Evolutionary conservation across 2,329 filamentous ascomycete species (phyloP).

Genomic region (Pseudocercospora fijiensis): DNA sequence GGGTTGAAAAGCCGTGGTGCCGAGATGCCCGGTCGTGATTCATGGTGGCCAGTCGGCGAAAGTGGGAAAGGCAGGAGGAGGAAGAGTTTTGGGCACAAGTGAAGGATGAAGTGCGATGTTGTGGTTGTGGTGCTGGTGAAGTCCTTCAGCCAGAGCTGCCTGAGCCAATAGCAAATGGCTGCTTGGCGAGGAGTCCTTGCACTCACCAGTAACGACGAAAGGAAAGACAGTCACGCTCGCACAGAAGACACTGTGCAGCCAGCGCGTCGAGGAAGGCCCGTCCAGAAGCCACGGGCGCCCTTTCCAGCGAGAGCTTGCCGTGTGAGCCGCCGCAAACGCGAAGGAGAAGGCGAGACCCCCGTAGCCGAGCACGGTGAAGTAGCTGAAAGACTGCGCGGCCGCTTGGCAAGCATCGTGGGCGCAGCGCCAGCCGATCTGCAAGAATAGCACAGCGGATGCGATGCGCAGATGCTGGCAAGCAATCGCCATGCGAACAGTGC

Average conservation of each 20-base stretch:
- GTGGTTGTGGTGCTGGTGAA: too few relatives aligned
- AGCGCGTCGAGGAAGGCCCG: slow-evolving; percentile 42
- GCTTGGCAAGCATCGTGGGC: slow-evolving; percentile 50
- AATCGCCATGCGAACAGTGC: slow-evolving; percentile 60
- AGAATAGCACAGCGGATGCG: slow-evolving; percentile 69
- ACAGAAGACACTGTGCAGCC: slow-evolving; percentile 45
- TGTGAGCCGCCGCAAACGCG: slow-evolving; percentile 66
- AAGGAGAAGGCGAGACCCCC: slow-evolving; percentile 83
- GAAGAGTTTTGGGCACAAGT: too few relatives aligned
- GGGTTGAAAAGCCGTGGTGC: too few relatives aligned
- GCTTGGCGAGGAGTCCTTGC: too few relatives aligned
- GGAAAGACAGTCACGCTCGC: slow-evolving; percentile 46
- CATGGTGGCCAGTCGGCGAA: too few relatives aligned
- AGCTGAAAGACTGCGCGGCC: slow-evolving; percentile 66
- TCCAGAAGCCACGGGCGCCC: slow-evolving; percentile 40
- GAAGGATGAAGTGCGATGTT: too few relatives aligned
- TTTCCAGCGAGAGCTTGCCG: slow-evolving; percentile 58
- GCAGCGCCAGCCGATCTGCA: slow-evolving; percentile 66
- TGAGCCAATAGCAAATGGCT: too few relatives aligned
- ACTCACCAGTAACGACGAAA: slow-evolving; percentile 47
- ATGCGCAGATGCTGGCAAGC: slow-evolving; percentile 60
- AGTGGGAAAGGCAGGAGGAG: too few relatives aligned
- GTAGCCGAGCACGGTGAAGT: slow-evolving; percentile 79
- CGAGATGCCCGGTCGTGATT: too few relatives aligned
- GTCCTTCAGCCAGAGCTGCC: too few relatives aligned